These are phyloP conservation scores for Erysimum cheiri DNA, from an alignment of 441 rosid genomes.

Conservation along the genomic window DNA sequence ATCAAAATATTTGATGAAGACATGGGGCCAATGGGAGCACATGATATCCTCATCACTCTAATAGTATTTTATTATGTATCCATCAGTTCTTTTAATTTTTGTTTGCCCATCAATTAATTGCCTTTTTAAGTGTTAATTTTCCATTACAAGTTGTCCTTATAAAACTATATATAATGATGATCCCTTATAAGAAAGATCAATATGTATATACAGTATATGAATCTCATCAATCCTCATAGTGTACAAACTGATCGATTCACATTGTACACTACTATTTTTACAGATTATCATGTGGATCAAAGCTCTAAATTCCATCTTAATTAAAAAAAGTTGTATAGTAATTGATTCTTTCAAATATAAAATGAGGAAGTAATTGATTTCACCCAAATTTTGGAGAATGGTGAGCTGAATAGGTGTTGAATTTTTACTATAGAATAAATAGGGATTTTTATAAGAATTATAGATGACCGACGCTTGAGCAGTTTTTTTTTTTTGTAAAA, in stretches of 20 bases:
- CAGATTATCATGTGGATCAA: background rate
- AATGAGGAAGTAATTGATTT: background rate
- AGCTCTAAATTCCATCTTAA: background rate
- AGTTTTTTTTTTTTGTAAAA: no score
- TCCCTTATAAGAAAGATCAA: background rate
- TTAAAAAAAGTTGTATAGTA: no score
- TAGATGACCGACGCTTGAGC: background rate
- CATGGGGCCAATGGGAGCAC: conserved; percentile 38
- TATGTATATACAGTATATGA: background rate
- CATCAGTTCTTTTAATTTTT: background rate
- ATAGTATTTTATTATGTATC: conserved; percentile 1
- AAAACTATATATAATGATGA: conserved; percentile 11
- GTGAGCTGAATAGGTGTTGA: background rate
- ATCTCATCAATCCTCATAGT: background rate
- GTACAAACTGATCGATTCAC: background rate
- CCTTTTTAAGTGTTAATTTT: conserved; percentile 11
- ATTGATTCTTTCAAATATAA: background rate
- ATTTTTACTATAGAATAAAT: background rate
- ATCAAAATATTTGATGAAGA: conserved; percentile 36
- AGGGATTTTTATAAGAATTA: background rate
- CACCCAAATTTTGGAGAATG: background rate
- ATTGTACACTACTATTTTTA: background rate
- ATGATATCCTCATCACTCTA: conserved; percentile 25
- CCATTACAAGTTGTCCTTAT: conserved; percentile 14
- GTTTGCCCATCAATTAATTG: background rate